Percentiles rank a stretch among this genome's conserved stretches.
phyloP scores from a whole-genome alignment of 2,329 filamentous ascomycete genomes.

The Beauveria medogensis region DNA sequence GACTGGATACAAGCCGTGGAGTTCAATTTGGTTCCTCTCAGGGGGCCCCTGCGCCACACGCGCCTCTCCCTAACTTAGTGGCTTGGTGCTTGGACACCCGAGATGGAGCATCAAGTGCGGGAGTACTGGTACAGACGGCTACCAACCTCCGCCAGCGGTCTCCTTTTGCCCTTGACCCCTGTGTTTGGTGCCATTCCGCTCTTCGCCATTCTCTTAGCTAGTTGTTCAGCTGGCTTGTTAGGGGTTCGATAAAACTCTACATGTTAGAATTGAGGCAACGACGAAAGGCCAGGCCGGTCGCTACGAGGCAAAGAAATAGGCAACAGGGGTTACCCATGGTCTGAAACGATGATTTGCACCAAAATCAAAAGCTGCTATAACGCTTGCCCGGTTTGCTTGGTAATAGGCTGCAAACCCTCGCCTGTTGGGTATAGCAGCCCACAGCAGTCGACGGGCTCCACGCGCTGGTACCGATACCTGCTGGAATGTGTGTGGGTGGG shows the following conservation, averaged over 20 bases:
- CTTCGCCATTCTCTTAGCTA: neutral
- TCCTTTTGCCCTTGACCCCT: neutral
- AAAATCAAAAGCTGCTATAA: neutral
- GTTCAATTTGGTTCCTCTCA: constrained; percentile 1
- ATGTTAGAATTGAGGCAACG: neutral
- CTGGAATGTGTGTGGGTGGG: no score
- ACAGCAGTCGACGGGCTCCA: neutral
- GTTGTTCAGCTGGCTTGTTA: neutral
- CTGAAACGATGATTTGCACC: constrained; percentile 8
- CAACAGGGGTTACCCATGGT: neutral
- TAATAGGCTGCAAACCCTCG: neutral
- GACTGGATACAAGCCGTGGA: neutral
- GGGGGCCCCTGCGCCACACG: constrained; percentile 8
- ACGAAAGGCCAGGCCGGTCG: neutral
- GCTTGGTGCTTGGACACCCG: neutral
- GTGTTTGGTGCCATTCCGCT: neutral
- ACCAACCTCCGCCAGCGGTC: neutral
- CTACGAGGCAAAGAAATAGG: neutral
- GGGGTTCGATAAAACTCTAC: neutral
- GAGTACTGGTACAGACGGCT: neutral
- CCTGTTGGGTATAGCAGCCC: neutral
- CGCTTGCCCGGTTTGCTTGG: neutral
- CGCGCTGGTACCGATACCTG: neutral
- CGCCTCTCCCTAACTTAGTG: neutral
- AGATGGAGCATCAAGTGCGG: neutral